phyloP scores from a whole-genome alignment of 176 grass and related monocot species.

The Hyparrhenia diplandra region DNA sequence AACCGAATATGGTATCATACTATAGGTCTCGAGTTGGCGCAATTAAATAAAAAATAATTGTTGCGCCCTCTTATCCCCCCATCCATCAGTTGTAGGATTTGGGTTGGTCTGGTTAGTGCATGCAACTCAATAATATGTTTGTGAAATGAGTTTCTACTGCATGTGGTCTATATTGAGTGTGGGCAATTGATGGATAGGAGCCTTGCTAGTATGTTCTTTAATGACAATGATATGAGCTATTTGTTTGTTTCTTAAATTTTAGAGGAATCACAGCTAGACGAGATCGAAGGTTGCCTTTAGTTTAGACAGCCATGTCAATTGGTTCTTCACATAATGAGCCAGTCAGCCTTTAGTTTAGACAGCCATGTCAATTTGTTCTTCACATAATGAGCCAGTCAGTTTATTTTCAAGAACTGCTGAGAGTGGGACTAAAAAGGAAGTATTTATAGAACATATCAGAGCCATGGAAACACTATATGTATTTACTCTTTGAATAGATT shows the following conservation, averaged over 20 bases:
- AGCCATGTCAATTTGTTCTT: neutral
- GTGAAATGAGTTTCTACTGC: neutral
- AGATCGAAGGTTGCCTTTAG: neutral
- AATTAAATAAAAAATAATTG: neutral
- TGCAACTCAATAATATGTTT: neutral
- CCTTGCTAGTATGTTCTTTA: neutral
- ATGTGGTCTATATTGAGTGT: neutral
- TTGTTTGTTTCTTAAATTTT: neutral
- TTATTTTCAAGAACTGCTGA: neutral
- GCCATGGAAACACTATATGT: neutral
- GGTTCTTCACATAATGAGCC: neutral
- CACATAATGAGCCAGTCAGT: neutral
- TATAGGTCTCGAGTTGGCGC: neutral
- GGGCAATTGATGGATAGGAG: neutral
- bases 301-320: neutral
- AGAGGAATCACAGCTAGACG: neutral
- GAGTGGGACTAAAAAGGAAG: neutral
- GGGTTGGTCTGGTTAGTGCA: neutral
- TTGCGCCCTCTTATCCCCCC: neutral
- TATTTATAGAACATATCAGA: constrained; percentile 1
- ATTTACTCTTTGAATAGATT: neutral
- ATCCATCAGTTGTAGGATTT: neutral
- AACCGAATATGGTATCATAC: neutral
- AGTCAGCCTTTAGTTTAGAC: neutral
- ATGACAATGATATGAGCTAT: neutral